Percentiles rank a stretch among this genome's conserved stretches.
Evolutionary conservation across 345 rosid genomes (phyloP).

Genomic region (Isatis tinctoria): DNA sequence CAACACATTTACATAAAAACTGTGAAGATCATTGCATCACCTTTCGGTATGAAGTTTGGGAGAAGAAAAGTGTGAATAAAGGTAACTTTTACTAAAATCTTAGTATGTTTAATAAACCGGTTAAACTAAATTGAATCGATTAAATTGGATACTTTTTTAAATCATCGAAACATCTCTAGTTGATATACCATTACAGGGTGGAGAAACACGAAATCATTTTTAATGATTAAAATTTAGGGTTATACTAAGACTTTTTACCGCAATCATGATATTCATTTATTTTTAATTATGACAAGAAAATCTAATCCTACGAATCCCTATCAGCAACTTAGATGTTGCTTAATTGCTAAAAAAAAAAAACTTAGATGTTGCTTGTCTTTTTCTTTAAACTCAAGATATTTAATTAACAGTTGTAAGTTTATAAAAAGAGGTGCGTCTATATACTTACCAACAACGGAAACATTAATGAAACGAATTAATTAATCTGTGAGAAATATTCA

Average conservation of each 20-base stretch:
- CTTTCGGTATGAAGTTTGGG: background rate
- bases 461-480: background rate
- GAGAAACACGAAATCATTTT: background rate
- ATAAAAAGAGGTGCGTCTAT: background rate
- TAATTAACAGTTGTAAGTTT: background rate
- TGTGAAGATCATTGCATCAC: background rate
- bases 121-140: background rate
- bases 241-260: constrained; percentile 4
- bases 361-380: background rate
- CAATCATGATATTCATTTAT: constrained; percentile 8
- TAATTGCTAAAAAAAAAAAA: no score
- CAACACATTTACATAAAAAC: background rate
- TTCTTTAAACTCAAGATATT: background rate
- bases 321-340: background rate
- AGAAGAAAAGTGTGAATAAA: background rate
- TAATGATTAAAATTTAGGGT: background rate
- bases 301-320: background rate
- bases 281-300: background rate
- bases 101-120: background rate
- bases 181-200: background rate
- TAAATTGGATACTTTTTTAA: background rate
- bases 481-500: background rate
- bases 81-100: background rate
- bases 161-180: background rate
- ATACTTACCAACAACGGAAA: background rate